phyloP scores from a whole-genome alignment of 768 basidiomycete genomes.

The Mycena kentingensis region DNA sequence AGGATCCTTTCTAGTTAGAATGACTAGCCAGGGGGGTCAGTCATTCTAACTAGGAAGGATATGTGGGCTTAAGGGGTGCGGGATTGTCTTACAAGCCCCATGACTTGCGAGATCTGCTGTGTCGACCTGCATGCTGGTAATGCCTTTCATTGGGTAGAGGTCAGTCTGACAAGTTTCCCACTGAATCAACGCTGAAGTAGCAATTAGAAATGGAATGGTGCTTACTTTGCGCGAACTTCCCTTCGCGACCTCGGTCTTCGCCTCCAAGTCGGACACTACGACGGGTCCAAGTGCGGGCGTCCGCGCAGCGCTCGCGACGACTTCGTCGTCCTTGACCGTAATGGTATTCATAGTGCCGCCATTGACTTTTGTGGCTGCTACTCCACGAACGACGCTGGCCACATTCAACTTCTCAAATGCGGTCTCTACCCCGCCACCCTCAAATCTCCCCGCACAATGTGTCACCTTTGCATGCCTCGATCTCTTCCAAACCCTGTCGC shows the following conservation, averaged over 20 bases:
- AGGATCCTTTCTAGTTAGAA: too few species aligned
- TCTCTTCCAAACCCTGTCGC: too few species aligned
- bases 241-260: background rate
- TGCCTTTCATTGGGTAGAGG: constrained; percentile 1
- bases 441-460: constrained; percentile 14
- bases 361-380: constrained; percentile 1
- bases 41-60: too few species aligned
- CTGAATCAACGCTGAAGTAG: background rate
- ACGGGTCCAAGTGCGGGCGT: background rate
- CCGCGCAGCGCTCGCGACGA: background rate
- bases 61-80: too few species aligned
- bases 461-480: constrained; percentile 19
- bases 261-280: background rate
- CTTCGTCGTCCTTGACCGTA: background rate
- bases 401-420: constrained; percentile 17
- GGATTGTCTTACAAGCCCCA: too few species aligned
- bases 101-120: background rate
- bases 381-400: background rate
- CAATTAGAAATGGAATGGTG: background rate
- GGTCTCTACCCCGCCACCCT: constrained; percentile 21
- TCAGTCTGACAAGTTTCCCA: background rate
- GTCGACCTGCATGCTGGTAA: background rate
- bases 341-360: background rate
- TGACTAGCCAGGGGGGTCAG: too few species aligned
- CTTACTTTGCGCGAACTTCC: background rate